A percentile compares a stretch with the other conserved stretches of the same genome.
Conservation (phyloP, 805 yeast genomes). For the Yarrowia phangngaensis region DNA sequence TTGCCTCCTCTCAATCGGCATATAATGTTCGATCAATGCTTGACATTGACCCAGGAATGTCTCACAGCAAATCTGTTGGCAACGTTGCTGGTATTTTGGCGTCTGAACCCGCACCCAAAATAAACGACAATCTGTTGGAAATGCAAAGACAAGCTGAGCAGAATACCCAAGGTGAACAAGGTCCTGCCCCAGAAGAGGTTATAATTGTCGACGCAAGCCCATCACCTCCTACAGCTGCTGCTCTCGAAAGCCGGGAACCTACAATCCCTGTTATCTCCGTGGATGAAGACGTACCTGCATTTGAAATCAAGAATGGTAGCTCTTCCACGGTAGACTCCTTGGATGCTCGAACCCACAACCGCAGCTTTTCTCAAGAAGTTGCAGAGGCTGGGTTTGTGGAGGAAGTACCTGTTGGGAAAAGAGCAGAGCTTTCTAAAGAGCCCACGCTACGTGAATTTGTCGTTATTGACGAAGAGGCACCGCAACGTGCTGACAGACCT, state of each 20-base stretch:
- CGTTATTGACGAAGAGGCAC: constrained; percentile 6
- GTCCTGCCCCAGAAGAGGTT: not conserved
- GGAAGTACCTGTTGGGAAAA: constrained; percentile 3
- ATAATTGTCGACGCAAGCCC: constrained; percentile 2
- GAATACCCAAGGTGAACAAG: too few relatives aligned
- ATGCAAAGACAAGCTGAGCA: constrained; percentile 18
- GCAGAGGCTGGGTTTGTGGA: constrained; percentile 17
- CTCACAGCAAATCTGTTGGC: constrained; percentile 18
- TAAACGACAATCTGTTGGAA: not conserved
- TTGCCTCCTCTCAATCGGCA: constrained; percentile 9
- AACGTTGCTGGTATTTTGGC: not conserved
- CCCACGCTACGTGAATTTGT: constrained; percentile 11
- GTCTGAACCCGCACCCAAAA: not conserved
- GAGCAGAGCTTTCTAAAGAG: not conserved
- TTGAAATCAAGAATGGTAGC: constrained; percentile 6
- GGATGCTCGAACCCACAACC: constrained; percentile 13
- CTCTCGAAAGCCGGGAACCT: constrained; percentile 15
- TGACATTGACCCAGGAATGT: constrained; percentile 9
- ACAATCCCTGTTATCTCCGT: constrained; percentile 20
- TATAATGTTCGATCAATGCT: constrained; percentile 21
- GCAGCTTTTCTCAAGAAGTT: constrained; percentile 14
- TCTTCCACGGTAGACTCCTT: constrained; percentile 2
- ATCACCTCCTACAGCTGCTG: constrained; percentile 22
- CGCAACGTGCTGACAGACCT: not conserved
- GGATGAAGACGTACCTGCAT: constrained; percentile 7